Conservation (phyloP, 805 yeast genomes). For the Starmerella davenportii region DNA sequence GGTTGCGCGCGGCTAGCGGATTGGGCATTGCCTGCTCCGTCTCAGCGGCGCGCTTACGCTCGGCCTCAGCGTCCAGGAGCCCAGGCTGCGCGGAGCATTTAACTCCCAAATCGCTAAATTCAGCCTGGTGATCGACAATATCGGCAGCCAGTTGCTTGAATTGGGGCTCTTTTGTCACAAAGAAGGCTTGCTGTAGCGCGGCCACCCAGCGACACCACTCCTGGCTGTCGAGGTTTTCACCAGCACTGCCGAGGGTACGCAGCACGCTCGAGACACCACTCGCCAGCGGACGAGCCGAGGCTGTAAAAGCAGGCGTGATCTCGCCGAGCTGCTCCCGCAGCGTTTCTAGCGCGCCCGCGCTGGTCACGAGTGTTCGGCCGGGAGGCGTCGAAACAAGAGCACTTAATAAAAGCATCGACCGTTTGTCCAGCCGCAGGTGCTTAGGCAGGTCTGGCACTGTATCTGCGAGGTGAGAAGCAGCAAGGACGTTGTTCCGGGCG, state of each 20-base stretch:
- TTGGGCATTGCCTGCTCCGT: not conserved
- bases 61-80: slow-evolving; percentile 3
- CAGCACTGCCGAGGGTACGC: slow-evolving; percentile 7
- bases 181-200: slow-evolving; percentile 8
- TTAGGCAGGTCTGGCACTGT: slow-evolving; percentile 3
- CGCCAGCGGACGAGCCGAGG: not conserved
- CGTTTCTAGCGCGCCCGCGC: not conserved
- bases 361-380: slow-evolving; percentile 3
- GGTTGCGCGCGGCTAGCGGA: not conserved
- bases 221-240: slow-evolving; percentile 5
- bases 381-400: slow-evolving; percentile 11
- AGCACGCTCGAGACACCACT: slow-evolving; percentile 5
- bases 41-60: slow-evolving; percentile 6
- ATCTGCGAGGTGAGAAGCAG: slow-evolving; percentile 18
- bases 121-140: slow-evolving; percentile 7
- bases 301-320: not conserved
- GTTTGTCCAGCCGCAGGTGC: slow-evolving; percentile 1
- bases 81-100: slow-evolving; percentile 11
- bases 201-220: slow-evolving; percentile 12
- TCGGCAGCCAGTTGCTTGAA: slow-evolving; percentile 6
- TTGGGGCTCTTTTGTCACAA: not conserved
- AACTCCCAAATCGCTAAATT: slow-evolving; percentile 7
- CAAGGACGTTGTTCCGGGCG: slow-evolving; percentile 56
- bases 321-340: slow-evolving; percentile 2
- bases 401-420: slow-evolving; percentile 8